Conservation (phyloP, 2,329 filamentous ascomycete species). For the Monosporascus sp. region DNA sequence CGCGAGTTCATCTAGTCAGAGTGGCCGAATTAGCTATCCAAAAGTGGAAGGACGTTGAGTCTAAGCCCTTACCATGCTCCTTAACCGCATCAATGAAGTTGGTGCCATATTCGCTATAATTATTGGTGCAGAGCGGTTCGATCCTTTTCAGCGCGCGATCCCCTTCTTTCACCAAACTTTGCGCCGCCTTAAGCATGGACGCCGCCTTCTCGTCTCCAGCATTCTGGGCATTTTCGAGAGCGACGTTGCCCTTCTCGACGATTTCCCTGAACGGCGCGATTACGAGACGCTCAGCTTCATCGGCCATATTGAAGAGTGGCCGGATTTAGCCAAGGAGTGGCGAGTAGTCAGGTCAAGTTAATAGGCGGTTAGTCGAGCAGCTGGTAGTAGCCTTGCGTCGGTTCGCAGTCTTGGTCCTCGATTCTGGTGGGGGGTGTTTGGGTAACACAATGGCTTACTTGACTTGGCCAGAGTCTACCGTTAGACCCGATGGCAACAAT, state of each 20-base stretch:
- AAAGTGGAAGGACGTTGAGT: neutral
- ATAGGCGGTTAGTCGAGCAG: neutral
- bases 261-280: constrained; percentile 48
- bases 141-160: constrained; percentile 45
- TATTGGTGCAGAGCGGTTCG: constrained; percentile 45
- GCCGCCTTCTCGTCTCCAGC: constrained; percentile 29
- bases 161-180: constrained; percentile 42
- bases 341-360: neutral
- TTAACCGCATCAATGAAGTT: constrained; percentile 48
- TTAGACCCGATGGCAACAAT: neutral
- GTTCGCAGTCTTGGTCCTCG: neutral
- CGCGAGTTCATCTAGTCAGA: constrained; percentile 43
- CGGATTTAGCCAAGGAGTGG: neutral
- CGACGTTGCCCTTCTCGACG: constrained; percentile 44
- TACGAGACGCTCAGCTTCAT: constrained; percentile 36
- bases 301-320: constrained; percentile 17
- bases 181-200: constrained; percentile 46
- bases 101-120: constrained; percentile 42
- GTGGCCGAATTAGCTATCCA: neutral
- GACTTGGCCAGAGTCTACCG: neutral
- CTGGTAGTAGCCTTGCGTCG: neutral
- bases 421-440: neutral
- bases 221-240: constrained; percentile 39
- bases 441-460: neutral
- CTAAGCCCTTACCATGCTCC: constrained; percentile 42